Conservation (phyloP, 306 rosid species). For the Psophocarpus tetragonolobus region DNA sequence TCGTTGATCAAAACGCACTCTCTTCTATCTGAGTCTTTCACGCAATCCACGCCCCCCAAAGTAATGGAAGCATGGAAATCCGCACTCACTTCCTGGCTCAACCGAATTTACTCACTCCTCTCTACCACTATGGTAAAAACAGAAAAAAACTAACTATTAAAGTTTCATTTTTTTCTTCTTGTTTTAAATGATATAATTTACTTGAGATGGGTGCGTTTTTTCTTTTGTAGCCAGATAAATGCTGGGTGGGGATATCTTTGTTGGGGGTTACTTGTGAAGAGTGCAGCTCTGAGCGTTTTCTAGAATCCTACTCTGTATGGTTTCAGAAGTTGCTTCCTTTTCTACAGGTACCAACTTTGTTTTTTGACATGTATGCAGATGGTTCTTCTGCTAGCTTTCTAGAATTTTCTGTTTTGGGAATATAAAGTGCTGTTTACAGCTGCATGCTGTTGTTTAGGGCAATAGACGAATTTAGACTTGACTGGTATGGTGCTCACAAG, state of each 20-base stretch:
- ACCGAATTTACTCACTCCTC: slow-evolving; percentile 53
- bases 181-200: background rate
- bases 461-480: background rate
- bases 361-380: background rate
- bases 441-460: background rate
- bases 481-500: background rate
- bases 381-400: slow-evolving; percentile 7
- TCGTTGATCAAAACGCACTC: slow-evolving; percentile 57
- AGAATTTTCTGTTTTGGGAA: background rate
- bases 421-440: background rate
- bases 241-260: slow-evolving; percentile 86
- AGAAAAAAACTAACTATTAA: background rate
- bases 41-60: slow-evolving; percentile 41
- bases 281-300: slow-evolving; percentile 71
- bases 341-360: slow-evolving; percentile 67
- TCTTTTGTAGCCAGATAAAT: slow-evolving; percentile 79
- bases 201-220: slow-evolving; percentile 29
- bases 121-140: slow-evolving; percentile 55
- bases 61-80: slow-evolving; percentile 58
- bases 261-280: slow-evolving; percentile 82
- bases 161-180: background rate
- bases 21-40: slow-evolving; percentile 59
- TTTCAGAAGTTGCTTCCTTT: slow-evolving; percentile 57
- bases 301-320: slow-evolving; percentile 70
- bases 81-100: slow-evolving; percentile 69